Base-by-base conservation (phyloP, 2,329 filamentous ascomycete species). In the Cordyceps fumosorosea region DNA sequence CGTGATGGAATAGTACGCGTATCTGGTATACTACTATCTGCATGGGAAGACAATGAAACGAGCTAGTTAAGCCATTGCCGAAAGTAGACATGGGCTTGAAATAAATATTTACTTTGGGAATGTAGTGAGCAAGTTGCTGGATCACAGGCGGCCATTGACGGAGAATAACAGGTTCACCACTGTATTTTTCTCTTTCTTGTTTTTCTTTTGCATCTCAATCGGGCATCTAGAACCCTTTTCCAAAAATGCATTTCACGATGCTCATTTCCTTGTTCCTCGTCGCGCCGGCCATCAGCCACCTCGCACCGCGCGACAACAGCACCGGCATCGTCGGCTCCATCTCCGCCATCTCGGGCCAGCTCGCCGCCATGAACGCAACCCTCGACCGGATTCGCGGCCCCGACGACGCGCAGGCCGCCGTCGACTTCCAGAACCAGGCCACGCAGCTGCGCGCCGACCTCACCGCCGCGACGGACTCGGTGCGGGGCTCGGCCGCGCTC, bases 391-490 rank as follows among this genome's bases (percentile, higher is more conserved):
- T 61, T 18, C 48, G 48, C 6, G 58, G 50, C n/a, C 16, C 37
- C 18, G 37, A 61, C 22, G 57, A 60, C 32, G 40, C 50, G 5
- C 34, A 61, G 16, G 50, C 48, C 12, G 58, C 58, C 7, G 40
- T 54, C 2, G 50, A 54, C 14, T 61, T 61, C 20, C 58, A 61
- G 37, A 61, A 61, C 42, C 22, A 61, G 42, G 58, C 58, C 5
- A 55, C 40, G 16, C 10, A 61, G 22, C 50, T 61, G 20, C 42
- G 45, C 12, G 45, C 34, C 7, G 24, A 61, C 11, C 34, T 61
- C 7, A 24, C 54, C 26, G 54, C 40, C 3, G 50, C 40, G 10
- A 55, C 58, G 29, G 51, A 55, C 58, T 22, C 58, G 5, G 51
- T 24, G 40, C 54, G 54, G 37, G 44, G 16, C 22, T 61, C 58